Percentiles rank a stretch among this genome's conserved stretches.
phyloP scores from a whole-genome alignment of 1,284 basidiomycete genomes.

The Exobasidium cylindrosporum region DNA sequence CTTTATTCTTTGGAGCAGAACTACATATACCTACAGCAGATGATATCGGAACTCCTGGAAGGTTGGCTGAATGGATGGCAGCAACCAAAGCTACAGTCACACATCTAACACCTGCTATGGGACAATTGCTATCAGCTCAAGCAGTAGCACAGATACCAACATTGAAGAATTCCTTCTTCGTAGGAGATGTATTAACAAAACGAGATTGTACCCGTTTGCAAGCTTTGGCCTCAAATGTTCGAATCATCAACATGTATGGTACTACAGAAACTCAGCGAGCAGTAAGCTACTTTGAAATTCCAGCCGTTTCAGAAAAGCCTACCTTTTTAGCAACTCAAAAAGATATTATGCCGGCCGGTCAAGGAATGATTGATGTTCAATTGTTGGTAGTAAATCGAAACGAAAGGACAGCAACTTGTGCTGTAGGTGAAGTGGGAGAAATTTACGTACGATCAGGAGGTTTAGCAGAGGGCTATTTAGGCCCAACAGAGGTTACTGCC shows the following conservation, averaged over 20 bases:
- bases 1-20: conserved; percentile 92
- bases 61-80: conserved; percentile 98
- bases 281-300: conserved; percentile 94
- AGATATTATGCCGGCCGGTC: conserved; percentile 96
- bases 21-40: conserved; percentile 95
- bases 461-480: conserved; percentile 90
- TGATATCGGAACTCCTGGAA: conserved; percentile 94
- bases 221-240: conserved; percentile 82
- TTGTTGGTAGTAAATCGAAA: conserved; percentile 93
- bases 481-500: conserved; percentile 70
- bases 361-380: conserved; percentile 97
- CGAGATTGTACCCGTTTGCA: conserved; percentile 95
- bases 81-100: conserved; percentile 75
- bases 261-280: conserved; percentile 99
- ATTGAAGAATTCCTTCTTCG: conserved; percentile 90
- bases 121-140: conserved; percentile 94
- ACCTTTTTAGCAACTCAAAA: conserved; percentile 93
- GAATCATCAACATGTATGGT: conserved; percentile 97
- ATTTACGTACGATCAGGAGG: conserved; percentile 98
- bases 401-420: conserved; percentile 82
- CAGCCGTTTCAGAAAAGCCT: conserved; percentile 75
- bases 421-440: conserved; percentile 94
- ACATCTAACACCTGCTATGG: conserved; percentile 93
- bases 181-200: conserved; percentile 98
- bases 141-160: conserved; percentile 83